Evolutionary conservation across 2,329 filamentous ascomycete genomes (phyloP).

Genomic region (Paraconiothyrium sp.): DNA sequence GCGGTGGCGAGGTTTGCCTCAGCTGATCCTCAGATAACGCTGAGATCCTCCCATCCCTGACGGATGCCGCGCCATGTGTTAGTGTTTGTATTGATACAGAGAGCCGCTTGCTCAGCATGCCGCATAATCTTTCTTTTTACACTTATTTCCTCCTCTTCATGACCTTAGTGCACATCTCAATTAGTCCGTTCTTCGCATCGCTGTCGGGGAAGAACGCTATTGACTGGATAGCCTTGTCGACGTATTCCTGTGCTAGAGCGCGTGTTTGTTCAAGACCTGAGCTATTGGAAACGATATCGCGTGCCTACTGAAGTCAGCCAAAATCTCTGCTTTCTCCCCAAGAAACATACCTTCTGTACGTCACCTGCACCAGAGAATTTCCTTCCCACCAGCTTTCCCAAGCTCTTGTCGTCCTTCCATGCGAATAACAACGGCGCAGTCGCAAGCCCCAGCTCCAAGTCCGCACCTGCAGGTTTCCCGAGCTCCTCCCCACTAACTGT

Average conservation of each 20-base stretch:
- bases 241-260: slow-evolving; percentile 88
- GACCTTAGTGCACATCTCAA: slow-evolving; percentile 95
- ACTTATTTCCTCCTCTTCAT: slow-evolving; percentile 83
- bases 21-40: not conserved
- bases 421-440: slow-evolving; percentile 95
- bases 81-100: slow-evolving; percentile 5
- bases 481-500: slow-evolving; percentile 85
- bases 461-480: slow-evolving; percentile 93
- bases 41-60: not conserved
- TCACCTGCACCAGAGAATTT: slow-evolving; percentile 89
- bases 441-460: slow-evolving; percentile 90
- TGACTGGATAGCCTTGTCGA: slow-evolving; percentile 85
- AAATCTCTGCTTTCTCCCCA: not conserved
- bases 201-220: slow-evolving; percentile 88
- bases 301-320: slow-evolving; percentile 68
- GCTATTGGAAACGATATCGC: slow-evolving; percentile 82
- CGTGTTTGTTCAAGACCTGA: slow-evolving; percentile 92
- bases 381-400: slow-evolving; percentile 88
- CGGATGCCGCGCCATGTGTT: slow-evolving; percentile 1
- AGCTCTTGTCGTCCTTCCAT: slow-evolving; percentile 86
- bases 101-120: not conserved
- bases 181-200: slow-evolving; percentile 88
- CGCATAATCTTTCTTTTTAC: not conserved
- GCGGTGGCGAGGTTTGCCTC: not conserved
- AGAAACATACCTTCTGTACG: slow-evolving; percentile 75